Evolutionary conservation across 2,329 filamentous ascomycete species (phyloP), one percentile per base, ranked within the genome.

Genomic region (Passalora sequoiae): DNA sequence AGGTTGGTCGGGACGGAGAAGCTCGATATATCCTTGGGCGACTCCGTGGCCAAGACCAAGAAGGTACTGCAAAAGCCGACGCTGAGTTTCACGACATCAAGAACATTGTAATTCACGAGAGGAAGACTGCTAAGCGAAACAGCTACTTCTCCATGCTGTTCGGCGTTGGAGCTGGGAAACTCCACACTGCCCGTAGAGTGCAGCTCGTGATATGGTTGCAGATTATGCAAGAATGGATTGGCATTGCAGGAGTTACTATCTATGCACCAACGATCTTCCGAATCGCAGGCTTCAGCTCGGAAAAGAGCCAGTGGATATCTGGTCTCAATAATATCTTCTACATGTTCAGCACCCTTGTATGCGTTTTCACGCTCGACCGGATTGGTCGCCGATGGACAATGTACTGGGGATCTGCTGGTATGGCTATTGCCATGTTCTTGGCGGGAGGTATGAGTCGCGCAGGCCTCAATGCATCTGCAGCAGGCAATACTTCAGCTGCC

Each of bases 21-120:
- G 83, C 81, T 0, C 74, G 74, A 8, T 84, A 78, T 49, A 76
- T 88, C 35, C 70, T 88, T 0, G 55, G 54, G 1, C 71, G 81
- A 9, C 71, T 87, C 0, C 78, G 83, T 29, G 83, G 83, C 1
- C 75, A 60, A 28, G 55, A 59, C 20, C 47, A 40, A 1, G 76
- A 57, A 24, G 54, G 51, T 10, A 43, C 39, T 4, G 47, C 37
- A 4, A 68, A 71, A 2, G 79, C 81, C 2, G 73, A 84, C 30
- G 69, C 71, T 0, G 83, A 89, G 59, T 83, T 81, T 48, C 72
- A 77, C 22, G 84, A 88, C 45, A 87, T 89, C 49, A 69, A 74
- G 43, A 77, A 74, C 45, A 78, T 83, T 10, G 75, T 77, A 10
- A 72, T 75, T 39, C 68, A 83, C 10, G 84, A 88, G 54, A 49